phyloP scores from a whole-genome alignment of 306 rosid genomes.

The Castanospermum australe region DNA sequence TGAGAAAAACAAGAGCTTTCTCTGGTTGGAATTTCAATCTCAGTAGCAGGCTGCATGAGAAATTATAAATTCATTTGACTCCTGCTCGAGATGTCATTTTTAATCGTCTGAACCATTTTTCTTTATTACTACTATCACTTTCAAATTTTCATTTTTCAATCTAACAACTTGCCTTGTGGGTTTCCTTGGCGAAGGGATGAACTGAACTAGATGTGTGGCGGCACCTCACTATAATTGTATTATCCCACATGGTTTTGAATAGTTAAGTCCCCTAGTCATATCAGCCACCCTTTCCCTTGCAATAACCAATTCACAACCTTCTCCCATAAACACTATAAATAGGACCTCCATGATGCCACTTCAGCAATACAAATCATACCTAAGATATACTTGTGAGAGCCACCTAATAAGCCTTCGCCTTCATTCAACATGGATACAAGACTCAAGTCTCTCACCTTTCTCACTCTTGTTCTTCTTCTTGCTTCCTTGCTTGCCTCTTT shows the following conservation, averaged over 20 bases:
- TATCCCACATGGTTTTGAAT: background rate
- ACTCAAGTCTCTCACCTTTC: conserved; percentile 1
- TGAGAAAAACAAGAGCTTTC: background rate
- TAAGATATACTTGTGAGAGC: background rate
- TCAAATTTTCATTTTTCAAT: conserved; percentile 17
- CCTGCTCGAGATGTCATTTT: conserved; percentile 4
- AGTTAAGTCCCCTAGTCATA: background rate
- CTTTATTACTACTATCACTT: background rate
- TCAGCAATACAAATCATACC: background rate
- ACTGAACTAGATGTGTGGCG: background rate
- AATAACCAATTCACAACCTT: background rate
- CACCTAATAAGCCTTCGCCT: background rate
- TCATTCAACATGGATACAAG: conserved; percentile 28
- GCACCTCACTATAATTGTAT: background rate
- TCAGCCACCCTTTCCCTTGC: background rate
- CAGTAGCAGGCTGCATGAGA: conserved; percentile 9
- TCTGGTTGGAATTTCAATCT: background rate
- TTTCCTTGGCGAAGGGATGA: background rate
- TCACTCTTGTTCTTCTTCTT: conserved; percentile 7
- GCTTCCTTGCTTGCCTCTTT: background rate
- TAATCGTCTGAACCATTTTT: background rate
- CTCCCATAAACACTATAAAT: conserved; percentile 26
- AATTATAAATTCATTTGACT: conserved; percentile 8
- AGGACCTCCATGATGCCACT: conserved; percentile 1
- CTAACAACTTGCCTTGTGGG: background rate